Evolutionary conservation across 108 stramenopile species (phyloP).

Genomic region (Nannochloropsis granulata): DNA sequence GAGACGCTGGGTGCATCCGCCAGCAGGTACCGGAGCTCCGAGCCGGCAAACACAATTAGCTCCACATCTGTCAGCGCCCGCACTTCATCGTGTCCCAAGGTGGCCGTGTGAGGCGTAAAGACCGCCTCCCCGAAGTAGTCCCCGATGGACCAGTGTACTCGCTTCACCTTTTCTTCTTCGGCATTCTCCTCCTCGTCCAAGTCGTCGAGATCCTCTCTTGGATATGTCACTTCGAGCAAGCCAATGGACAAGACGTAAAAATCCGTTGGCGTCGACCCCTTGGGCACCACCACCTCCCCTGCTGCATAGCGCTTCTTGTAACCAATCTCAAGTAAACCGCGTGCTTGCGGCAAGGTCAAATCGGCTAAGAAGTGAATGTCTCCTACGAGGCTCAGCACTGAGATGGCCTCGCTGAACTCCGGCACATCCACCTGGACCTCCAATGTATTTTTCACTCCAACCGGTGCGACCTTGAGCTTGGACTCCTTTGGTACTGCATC

Average conservation of each 20-base stretch:
- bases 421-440: slow-evolving; percentile 16
- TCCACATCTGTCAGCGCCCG: neutral
- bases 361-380: slow-evolving; percentile 17
- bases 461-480: slow-evolving; percentile 21
- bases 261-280: neutral
- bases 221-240: neutral
- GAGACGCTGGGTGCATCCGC: neutral
- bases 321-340: slow-evolving; percentile 28
- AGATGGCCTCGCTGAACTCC: slow-evolving; percentile 16
- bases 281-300: neutral
- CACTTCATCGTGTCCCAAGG: neutral
- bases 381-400: slow-evolving; percentile 26
- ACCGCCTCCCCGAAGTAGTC: neutral
- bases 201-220: neutral
- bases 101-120: neutral
- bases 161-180: neutral
- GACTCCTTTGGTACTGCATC: slow-evolving; percentile 15
- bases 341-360: slow-evolving; percentile 27
- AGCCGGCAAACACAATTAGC: neutral
- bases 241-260: neutral
- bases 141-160: neutral
- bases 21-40: neutral
- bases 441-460: slow-evolving; percentile 34
- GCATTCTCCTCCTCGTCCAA: neutral
- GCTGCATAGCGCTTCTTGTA: slow-evolving; percentile 1